These are phyloP conservation scores for Anisodus tanguticus DNA, from an alignment of 257 asterid species.

Conservation along the genomic window DNA sequence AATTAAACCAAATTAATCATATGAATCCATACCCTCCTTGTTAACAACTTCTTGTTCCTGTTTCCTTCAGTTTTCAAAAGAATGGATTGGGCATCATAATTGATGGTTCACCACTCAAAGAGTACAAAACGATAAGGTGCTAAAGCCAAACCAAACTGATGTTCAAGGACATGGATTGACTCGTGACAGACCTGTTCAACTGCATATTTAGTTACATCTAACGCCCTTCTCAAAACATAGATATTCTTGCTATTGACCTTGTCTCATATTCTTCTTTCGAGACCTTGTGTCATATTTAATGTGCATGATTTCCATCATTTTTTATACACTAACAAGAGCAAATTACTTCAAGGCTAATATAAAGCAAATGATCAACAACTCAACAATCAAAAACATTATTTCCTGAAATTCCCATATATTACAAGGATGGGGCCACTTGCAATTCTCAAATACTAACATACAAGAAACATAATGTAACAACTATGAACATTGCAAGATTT, in stretches of 20 bases:
- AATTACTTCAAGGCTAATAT: neutral
- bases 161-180: neutral
- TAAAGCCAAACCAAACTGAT: neutral
- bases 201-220: conserved; percentile 17
- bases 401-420: conserved; percentile 28
- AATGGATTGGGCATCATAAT: neutral
- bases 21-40: conserved; percentile 1
- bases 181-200: neutral
- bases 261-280: neutral
- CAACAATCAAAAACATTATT: conserved; percentile 27
- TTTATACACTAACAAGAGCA: neutral
- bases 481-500: conserved; percentile 7
- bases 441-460: conserved; percentile 28
- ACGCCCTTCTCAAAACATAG: neutral
- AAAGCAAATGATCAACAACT: conserved; percentile 9
- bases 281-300: conserved; percentile 1
- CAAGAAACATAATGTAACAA: conserved; percentile 19
- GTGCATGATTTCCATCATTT: neutral
- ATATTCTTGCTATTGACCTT: neutral
- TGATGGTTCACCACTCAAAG: conserved; percentile 10
- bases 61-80: neutral
- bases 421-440: conserved; percentile 18
- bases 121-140: neutral
- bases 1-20: neutral
- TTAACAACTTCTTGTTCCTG: neutral